A percentile compares a stretch with the other conserved stretches of the same genome.
Evolutionary conservation across 78 protist genomes (phyloP).

Genomic region (Dictyostelium capitatum): DNA sequence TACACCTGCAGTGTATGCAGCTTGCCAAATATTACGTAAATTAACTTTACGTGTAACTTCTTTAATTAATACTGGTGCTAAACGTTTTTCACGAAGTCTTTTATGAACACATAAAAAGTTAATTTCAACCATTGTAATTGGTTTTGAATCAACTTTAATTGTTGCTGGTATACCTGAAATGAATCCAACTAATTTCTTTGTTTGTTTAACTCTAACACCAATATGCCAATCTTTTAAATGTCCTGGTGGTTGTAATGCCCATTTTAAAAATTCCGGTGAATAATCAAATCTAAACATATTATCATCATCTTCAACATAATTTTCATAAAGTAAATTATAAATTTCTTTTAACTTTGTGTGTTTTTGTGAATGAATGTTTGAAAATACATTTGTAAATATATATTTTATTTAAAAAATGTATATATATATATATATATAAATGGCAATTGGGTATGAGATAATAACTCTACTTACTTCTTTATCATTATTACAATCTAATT

Average conservation of each 20-base stretch:
- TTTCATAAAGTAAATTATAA: constrained; percentile 91
- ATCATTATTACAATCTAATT: constrained; percentile 77
- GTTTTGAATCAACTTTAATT: constrained; percentile 64
- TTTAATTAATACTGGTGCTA: constrained; percentile 98
- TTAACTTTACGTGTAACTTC: constrained; percentile 99
- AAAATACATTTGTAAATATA: no score
- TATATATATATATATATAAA: not conserved
- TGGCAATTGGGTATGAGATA: no score
- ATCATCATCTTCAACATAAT: constrained; percentile 99
- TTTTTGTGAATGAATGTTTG: no score
- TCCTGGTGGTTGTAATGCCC: constrained; percentile 98
- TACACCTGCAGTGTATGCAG: constrained; percentile 97
- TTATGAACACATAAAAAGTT: constrained; percentile 99
- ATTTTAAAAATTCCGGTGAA: constrained; percentile 92
- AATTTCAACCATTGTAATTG: constrained; percentile 92
- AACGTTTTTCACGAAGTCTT: constrained; percentile 93
- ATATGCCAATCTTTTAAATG: constrained; percentile 92
- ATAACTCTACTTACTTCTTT: constrained; percentile 52
- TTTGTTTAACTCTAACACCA: constrained; percentile 90
- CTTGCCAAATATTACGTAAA: constrained; percentile 93
- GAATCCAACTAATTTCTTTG: constrained; percentile 93
- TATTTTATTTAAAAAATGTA: not conserved
- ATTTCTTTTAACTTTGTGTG: constrained; percentile 85
- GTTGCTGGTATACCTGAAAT: constrained; percentile 97
- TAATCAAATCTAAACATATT: constrained; percentile 99